These are phyloP conservation scores for Fusarium concolor DNA, from an alignment of 2,329 filamentous ascomycete species.

Conservation along the genomic window DNA sequence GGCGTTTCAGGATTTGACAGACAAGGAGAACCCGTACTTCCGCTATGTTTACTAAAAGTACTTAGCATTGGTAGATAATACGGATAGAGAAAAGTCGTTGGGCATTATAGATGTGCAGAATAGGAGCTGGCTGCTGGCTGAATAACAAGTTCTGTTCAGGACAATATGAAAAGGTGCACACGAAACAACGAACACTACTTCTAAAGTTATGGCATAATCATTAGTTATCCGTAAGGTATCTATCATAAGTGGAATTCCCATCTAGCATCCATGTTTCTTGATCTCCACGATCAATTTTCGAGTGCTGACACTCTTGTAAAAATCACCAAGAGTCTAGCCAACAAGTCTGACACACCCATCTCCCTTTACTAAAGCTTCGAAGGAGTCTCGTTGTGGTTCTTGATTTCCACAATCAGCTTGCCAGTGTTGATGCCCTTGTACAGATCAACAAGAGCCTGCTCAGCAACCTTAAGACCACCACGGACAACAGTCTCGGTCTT, in stretches of 20 bases:
- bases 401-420: slow-evolving; percentile 57
- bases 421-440: slow-evolving; percentile 79
- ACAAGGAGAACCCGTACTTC: slow-evolving; percentile 76
- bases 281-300: neutral
- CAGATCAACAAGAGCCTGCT: slow-evolving; percentile 71
- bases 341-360: no score
- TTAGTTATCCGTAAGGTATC: slow-evolving; percentile 30
- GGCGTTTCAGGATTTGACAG: slow-evolving; percentile 76
- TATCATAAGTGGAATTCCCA: slow-evolving; percentile 13
- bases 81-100: neutral
- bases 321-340: no score
- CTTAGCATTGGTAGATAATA: neutral
- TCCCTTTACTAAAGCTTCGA: slow-evolving; percentile 43
- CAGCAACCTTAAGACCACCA: slow-evolving; percentile 74
- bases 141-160: neutral
- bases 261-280: neutral
- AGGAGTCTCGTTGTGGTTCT: slow-evolving; percentile 47
- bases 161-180: neutral
- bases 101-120: neutral
- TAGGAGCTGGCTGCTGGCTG: neutral
- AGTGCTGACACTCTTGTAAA: no score
- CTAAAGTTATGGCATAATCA: slow-evolving; percentile 28
- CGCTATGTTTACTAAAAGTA: slow-evolving; percentile 60
- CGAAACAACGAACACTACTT: neutral
- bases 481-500: slow-evolving; percentile 77